phyloP scores from a whole-genome alignment of 768 basidiomycete genomes.

The Trametes villosa region DNA sequence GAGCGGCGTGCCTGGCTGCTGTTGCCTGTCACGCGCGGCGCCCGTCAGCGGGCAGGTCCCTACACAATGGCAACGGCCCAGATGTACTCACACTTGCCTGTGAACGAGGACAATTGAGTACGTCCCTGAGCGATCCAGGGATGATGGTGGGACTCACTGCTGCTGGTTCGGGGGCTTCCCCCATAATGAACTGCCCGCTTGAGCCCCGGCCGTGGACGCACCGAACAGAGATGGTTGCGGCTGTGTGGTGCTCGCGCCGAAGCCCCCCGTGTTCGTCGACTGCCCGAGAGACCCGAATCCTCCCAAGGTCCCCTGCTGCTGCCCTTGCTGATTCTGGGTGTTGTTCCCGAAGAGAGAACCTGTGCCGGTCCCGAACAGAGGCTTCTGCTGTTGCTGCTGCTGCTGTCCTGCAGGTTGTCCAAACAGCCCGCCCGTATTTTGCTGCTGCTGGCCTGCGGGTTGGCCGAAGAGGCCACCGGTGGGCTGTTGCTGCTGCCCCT shows the following conservation, averaged over 20 bases:
- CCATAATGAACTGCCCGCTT: slow-evolving; percentile 17
- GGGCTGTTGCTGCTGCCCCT: slow-evolving; percentile 15
- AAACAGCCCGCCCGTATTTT: slow-evolving; percentile 20
- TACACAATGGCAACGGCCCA: background rate
- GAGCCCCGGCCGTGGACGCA: slow-evolving; percentile 5
- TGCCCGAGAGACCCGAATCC: background rate
- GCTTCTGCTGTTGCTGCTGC: slow-evolving; percentile 40
- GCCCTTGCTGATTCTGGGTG: slow-evolving; percentile 27
- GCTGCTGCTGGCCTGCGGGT: slow-evolving; percentile 39
- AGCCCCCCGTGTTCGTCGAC: background rate
- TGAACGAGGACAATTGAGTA: background rate
- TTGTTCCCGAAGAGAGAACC: slow-evolving; percentile 42
- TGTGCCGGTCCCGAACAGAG: slow-evolving; percentile 13
- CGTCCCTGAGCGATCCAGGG: background rate
- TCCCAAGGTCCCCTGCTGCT: slow-evolving; percentile 27
- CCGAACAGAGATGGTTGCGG: slow-evolving; percentile 17
- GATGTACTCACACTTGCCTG: background rate
- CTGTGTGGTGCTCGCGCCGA: slow-evolving; percentile 27
- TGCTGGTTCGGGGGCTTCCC: slow-evolving; percentile 26
- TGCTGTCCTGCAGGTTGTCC: slow-evolving; percentile 35
- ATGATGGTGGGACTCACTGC: slow-evolving; percentile 21
- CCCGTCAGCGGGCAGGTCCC: background rate
- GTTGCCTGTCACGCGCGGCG: slow-evolving; percentile 9
- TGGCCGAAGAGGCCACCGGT: slow-evolving; percentile 30
- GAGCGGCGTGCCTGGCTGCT: slow-evolving; percentile 37